These are phyloP conservation scores for Tylopilus orsonianus DNA, from an alignment of 1,284 basidiomycete genomes.

Conservation along the genomic window DNA sequence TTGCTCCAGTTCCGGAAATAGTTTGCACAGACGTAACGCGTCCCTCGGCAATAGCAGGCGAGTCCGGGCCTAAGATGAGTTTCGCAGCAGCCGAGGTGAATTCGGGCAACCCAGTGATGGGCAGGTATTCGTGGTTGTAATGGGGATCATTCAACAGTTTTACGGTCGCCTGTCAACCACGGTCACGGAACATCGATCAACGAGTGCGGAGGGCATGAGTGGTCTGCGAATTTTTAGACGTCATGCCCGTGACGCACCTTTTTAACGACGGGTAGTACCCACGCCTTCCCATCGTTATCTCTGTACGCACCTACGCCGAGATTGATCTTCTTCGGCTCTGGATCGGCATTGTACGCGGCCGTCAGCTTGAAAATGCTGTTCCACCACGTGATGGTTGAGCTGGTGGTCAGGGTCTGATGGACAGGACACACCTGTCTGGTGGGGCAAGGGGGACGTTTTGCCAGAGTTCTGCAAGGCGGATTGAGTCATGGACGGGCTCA, in stretches of 20 bases:
- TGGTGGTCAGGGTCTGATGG: constrained; percentile 2
- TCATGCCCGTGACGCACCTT: constrained; percentile 54
- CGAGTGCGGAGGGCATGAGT: not conserved
- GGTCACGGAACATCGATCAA: not conserved
- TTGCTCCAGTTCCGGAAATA: constrained; percentile 94
- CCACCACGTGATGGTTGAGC: constrained; percentile 6
- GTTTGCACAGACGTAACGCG: constrained; percentile 83
- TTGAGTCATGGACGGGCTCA: constrained; percentile 4
- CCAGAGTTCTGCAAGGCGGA: constrained; percentile 59
- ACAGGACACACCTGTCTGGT: constrained; percentile 60
- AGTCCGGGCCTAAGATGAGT: constrained; percentile 78
- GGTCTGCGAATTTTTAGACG: not conserved
- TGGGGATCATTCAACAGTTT: constrained; percentile 69
- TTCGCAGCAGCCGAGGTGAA: constrained; percentile 81
- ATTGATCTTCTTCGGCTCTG: constrained; percentile 83
- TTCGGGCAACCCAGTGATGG: constrained; percentile 84
- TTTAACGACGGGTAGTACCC: constrained; percentile 88
- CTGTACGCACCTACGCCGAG: constrained; percentile 90
- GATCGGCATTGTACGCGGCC: constrained; percentile 83
- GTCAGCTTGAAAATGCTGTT: constrained; percentile 90
- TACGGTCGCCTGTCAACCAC: constrained; percentile 61
- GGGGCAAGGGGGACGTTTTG: constrained; percentile 75
- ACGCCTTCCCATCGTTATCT: constrained; percentile 83
- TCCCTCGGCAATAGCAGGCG: constrained; percentile 69
- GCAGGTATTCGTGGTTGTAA: constrained; percentile 92